Percentiles rank a stretch among this genome's conserved stretches.
Conservation (phyloP, 805 yeast genomes). For the Kuraishia floccosa region DNA sequence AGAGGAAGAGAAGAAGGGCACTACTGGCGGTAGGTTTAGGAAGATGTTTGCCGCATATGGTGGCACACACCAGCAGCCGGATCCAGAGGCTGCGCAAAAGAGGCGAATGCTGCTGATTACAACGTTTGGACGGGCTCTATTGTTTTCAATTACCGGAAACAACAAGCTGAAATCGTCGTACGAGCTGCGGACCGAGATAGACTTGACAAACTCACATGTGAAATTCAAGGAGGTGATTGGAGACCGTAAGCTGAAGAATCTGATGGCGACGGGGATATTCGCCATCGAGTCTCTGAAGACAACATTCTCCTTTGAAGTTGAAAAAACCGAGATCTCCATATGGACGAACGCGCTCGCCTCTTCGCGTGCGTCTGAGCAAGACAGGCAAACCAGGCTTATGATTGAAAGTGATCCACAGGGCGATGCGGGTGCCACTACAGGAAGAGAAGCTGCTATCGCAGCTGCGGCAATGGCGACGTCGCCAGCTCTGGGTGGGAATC, state of each 20-base stretch:
- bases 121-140: conserved; percentile 48
- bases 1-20: conserved; percentile 7
- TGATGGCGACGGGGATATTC: conserved; percentile 34
- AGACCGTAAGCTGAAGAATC: conserved; percentile 17
- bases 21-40: conserved; percentile 9
- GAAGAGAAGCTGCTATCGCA: conserved; percentile 22
- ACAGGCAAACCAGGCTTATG: conserved; percentile 20
- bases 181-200: conserved; percentile 42
- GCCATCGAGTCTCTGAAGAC: conserved; percentile 44
- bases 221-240: conserved; percentile 49
- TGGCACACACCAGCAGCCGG: conserved; percentile 1
- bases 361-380: conserved; percentile 35
- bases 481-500: too few relatives aligned
- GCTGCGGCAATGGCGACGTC: conserved; percentile 21
- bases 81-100: conserved; percentile 14
- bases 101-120: conserved; percentile 48
- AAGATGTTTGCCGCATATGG: conserved; percentile 13
- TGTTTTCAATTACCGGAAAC: conserved; percentile 32
- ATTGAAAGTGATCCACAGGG: conserved; percentile 17
- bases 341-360: conserved; percentile 51
- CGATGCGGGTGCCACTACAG: conserved; percentile 17
- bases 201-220: conserved; percentile 37
- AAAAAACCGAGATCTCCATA: conserved; percentile 31
- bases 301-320: conserved; percentile 47
- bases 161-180: conserved; percentile 24